Evolutionary conservation across 2,329 filamentous ascomycete genomes (phyloP).

Genomic region (Falciphora oryzae): DNA sequence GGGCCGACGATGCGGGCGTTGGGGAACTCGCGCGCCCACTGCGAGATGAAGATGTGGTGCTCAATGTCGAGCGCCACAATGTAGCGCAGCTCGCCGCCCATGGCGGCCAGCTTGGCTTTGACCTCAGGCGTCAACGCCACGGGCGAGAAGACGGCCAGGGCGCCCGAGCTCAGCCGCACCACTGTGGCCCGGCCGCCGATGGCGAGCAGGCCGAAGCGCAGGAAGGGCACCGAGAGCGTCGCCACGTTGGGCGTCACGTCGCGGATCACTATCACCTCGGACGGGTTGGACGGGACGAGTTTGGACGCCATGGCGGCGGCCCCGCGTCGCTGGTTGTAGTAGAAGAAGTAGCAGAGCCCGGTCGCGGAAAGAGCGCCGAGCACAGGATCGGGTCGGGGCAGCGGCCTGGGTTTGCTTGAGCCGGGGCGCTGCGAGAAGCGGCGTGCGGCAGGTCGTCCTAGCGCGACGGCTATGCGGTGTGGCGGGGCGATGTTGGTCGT

Average conservation of each 20-base stretch:
- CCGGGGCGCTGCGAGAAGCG: background rate
- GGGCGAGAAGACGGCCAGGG: slow-evolving; percentile 86
- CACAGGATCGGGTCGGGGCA: background rate
- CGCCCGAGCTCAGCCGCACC: slow-evolving; percentile 71
- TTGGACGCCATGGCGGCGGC: slow-evolving; percentile 45
- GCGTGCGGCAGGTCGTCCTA: background rate
- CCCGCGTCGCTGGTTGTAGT: background rate
- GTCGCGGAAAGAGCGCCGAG: background rate
- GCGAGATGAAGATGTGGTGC: slow-evolving; percentile 88
- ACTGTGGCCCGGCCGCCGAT: slow-evolving; percentile 85
- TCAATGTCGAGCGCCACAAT: slow-evolving; percentile 84
- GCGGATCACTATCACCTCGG: slow-evolving; percentile 84
- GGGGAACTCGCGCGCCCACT: slow-evolving; percentile 74
- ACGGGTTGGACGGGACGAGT: slow-evolving; percentile 65
- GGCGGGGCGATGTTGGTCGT: too few species aligned
- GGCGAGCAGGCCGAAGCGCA: slow-evolving; percentile 71
- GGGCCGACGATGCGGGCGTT: slow-evolving; percentile 74
- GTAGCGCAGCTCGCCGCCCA: slow-evolving; percentile 71
- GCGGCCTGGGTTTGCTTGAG: background rate
- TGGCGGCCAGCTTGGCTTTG: slow-evolving; percentile 53
- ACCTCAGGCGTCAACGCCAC: slow-evolving; percentile 72
- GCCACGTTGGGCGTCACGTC: slow-evolving; percentile 72
- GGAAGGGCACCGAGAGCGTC: slow-evolving; percentile 78
- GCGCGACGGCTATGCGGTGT: too few species aligned
- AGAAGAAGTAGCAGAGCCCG: background rate